Evolutionary conservation across 495 filamentous ascomycete genomes (phyloP), one percentile per base, ranked within the genome.

Genomic region (Lasiosphaeriaceae sp.): DNA sequence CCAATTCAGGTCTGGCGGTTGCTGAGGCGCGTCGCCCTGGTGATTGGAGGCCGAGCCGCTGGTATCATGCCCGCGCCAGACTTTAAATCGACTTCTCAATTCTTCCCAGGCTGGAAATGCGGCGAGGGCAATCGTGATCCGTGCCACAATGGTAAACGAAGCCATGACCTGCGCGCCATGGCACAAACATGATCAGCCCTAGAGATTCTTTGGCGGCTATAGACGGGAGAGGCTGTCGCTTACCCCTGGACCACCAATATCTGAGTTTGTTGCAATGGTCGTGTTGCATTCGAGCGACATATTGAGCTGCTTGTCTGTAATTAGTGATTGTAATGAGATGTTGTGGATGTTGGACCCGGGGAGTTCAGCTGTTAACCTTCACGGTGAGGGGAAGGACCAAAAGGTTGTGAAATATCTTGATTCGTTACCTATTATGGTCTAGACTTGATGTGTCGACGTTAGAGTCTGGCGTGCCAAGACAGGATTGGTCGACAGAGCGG

Each of bases 231-330:
- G 34, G 9, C 9, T 47, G 8, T 39, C 3, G 4, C 49, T 51
- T 39, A 51, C 49, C 49, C 49, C 49, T 17, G 49, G 49, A 14
- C 49, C 49, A 26, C 49, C 49, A 51, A 51, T 21, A 17, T 37
- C 49, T 6, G 34, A 37, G 19, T 51, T 31, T 3, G 34, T n/a
- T 24, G 2, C 20, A 12, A 51, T 51, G 31, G 34, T 26, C 4
- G 26, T 31, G 8, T 19, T 35, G 19, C 49, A 39, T 21, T 41
- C 19, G 14, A 51, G 49, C 2, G 49, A 37, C 49, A 51, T 51
- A 21, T 20, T 47, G n/a, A n/a, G 46, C 3, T 31, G 26, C 26
- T 4, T 9, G 9, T 3, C 4, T 31, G 26, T 31, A 9, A 3
- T 9, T 31, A n/a, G 26, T 4, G 26, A 3, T 31, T 3, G 9